Base-by-base conservation (phyloP, 768 basidiomycete species). In the Podaxis sp. region DNA sequence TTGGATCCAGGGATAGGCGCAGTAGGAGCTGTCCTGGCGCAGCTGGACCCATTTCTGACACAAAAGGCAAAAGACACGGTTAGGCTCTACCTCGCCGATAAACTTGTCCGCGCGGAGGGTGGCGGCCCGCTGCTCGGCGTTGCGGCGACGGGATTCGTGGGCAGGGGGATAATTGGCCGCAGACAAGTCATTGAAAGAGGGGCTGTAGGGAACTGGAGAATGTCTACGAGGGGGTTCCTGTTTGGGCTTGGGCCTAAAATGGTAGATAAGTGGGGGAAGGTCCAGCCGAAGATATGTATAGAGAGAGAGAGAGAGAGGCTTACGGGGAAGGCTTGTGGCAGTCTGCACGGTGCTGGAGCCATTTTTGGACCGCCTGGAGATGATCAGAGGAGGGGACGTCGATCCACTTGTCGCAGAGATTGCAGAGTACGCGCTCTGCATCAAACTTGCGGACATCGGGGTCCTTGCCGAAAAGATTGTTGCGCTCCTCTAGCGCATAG, bases 11-110 rank as follows among this genome's bases (percentile, higher is more conserved):
- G 91, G 90, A 70, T 91, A 90, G 57, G 90, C 88, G 66, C 90
- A 93, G 71, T 88, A 93, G 10, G 85, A 84, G 64, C 84, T 86
- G 67, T 93, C 90, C 71, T 91, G 90, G 46, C 91, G 74, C 20
- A 93, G 79, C 72, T 92, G 91, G 1, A 93, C 89, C 91, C 91
- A 93, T 73, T 92, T 91, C 68, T 83, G 79, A 70, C 91, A 93
- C 1, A 92, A 73, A 2, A 80, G 78, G 69, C 91, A 93, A 66
- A 91, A 90, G 0, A 92, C 89, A 30, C 86, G 73, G 67, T 87
- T 88, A 0, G 89, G 87, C 68, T 92, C 90, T 37, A 93, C 91
- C 60, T 85, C 80, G 20, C 80, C 82, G 58, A 91, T 83, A 6
- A 90, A 78, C 0, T 75, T 69, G 72, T 93, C 91, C 1, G 86